A percentile compares a stretch with the other conserved stretches of the same genome.
These are phyloP conservation scores for Solanum pinnatisectum DNA, from an alignment of 257 asterid species.

Conservation along the genomic window DNA sequence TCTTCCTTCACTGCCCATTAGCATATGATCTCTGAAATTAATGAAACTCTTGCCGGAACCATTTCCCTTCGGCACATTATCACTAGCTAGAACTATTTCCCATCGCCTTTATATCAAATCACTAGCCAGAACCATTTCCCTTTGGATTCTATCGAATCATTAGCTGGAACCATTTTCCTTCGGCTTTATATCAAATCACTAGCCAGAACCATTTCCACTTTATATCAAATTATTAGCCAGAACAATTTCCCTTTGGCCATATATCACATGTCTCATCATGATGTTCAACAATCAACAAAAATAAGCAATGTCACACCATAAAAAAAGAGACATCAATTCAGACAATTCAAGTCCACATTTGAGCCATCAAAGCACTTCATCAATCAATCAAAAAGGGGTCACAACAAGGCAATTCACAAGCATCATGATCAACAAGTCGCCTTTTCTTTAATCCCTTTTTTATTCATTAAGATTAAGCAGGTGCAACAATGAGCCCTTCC, in stretches of 20 bases:
- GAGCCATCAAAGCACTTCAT: neutral
- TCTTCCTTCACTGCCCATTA: neutral
- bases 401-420: neutral
- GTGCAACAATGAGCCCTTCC: neutral
- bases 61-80: neutral
- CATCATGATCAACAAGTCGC: neutral
- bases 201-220: neutral
- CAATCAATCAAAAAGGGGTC: neutral
- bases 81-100: neutral
- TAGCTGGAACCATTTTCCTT: neutral
- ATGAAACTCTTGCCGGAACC: neutral
- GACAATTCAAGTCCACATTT: neutral
- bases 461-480: neutral
- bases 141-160: neutral
- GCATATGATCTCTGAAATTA: neutral
- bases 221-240: neutral
- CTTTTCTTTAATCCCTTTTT: too few species aligned
- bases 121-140: neutral
- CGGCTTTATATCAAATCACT: neutral
- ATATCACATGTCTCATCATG: neutral
- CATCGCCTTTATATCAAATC: neutral
- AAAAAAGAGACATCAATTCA: neutral
- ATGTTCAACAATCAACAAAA: too few species aligned
- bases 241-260: neutral
- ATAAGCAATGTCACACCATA: neutral